phyloP scores from a whole-genome alignment of 2,329 filamentous ascomycete genomes.

The Coniochaeta hoffmannii region DNA sequence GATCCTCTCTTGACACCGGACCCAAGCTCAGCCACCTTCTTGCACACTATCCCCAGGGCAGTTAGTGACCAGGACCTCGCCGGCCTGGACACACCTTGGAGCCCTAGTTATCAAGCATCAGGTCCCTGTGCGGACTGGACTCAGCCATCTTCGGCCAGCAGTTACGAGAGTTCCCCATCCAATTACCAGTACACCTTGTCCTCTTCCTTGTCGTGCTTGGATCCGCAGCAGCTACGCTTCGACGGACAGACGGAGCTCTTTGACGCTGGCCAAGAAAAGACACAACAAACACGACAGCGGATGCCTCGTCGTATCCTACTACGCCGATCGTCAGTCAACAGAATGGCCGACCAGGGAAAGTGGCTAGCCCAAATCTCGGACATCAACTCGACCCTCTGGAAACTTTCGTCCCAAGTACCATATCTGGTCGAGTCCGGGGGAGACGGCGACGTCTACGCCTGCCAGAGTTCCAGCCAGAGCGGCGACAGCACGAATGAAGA shows the following conservation, averaged over 20 bases:
- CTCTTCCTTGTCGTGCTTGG: neutral
- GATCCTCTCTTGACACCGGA: neutral
- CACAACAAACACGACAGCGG: neutral
- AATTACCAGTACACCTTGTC: neutral
- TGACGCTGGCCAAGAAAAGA: neutral
- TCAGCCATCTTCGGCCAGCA: neutral
- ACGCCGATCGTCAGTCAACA: slow-evolving; percentile 11
- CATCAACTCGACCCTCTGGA: slow-evolving; percentile 29
- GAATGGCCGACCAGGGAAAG: slow-evolving; percentile 14
- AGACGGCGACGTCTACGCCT: slow-evolving; percentile 8
- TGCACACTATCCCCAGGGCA: neutral
- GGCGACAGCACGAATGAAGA: neutral
- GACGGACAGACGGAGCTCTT: neutral
- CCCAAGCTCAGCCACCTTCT: neutral
- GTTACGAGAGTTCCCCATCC: neutral
- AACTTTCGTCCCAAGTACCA: slow-evolving; percentile 26
- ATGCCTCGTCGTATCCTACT: slow-evolving; percentile 16
- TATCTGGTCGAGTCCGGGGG: slow-evolving; percentile 15
- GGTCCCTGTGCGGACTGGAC: neutral
- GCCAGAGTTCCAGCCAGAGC: slow-evolving; percentile 16
- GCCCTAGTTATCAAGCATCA: neutral
- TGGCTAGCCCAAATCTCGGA: slow-evolving; percentile 29
- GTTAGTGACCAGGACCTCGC: neutral
- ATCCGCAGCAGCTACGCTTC: neutral
- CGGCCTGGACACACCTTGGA: neutral